These are phyloP conservation scores for Cyclospora cayetanensis DNA, from an alignment of 169 alveolate species.

Conservation along the genomic window DNA sequence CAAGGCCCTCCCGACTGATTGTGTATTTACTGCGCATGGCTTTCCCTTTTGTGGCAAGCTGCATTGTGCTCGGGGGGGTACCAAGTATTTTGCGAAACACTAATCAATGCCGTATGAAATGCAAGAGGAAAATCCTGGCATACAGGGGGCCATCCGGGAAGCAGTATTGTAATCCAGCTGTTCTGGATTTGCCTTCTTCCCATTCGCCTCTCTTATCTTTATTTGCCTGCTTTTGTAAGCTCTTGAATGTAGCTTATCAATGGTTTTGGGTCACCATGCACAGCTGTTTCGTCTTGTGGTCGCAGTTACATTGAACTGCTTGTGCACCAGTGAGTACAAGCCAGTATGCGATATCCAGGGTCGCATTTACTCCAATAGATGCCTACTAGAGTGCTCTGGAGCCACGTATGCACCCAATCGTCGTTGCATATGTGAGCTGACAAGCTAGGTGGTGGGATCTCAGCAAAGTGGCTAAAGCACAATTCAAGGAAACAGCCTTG, in stretches of 20 bases:
- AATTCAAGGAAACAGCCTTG: background rate
- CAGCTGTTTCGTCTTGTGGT: background rate
- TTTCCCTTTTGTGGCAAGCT: background rate
- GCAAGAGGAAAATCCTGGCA: background rate
- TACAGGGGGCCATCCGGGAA: background rate
- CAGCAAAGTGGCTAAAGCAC: background rate
- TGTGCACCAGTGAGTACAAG: background rate
- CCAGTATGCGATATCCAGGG: slow-evolving; percentile 35
- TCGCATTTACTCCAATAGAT: background rate
- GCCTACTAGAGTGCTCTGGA: slow-evolving; percentile 10
- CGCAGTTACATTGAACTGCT: background rate
- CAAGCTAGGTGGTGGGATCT: background rate
- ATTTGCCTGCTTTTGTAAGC: background rate
- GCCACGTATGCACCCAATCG: background rate
- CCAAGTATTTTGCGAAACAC: background rate
- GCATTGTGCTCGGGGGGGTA: background rate
- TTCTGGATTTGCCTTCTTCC: background rate
- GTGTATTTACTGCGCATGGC: too few relatives aligned
- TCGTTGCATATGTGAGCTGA: background rate
- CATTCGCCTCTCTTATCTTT: background rate
- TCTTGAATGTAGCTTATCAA: background rate
- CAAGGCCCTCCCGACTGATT: background rate
- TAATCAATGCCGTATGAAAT: background rate
- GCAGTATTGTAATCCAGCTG: background rate
- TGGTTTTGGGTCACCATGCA: background rate